phyloP scores from a whole-genome alignment of 176 grass and related monocot genomes.

The Thalia dealbata region DNA sequence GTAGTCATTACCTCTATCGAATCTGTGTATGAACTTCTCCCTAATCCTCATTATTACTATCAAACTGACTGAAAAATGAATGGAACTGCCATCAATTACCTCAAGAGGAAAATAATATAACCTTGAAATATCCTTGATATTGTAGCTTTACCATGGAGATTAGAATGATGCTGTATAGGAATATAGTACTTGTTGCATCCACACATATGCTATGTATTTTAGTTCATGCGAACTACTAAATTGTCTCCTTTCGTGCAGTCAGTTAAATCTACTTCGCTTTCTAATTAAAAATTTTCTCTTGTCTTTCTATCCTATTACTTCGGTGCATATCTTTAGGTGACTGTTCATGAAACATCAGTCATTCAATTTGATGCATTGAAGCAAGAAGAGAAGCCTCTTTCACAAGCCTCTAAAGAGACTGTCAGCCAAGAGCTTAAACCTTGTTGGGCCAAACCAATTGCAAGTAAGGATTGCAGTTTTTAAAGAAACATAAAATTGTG shows the following conservation, averaged over 20 bases:
- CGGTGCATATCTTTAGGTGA: slow-evolving; percentile 6
- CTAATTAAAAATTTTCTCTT: not conserved
- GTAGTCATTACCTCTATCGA: not conserved
- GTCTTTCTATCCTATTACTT: not conserved
- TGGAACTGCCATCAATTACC: not conserved
- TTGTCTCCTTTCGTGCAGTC: not conserved
- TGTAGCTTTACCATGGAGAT: not conserved
- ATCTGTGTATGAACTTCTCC: not conserved
- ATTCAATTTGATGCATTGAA: slow-evolving; percentile 12
- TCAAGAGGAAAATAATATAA: not conserved
- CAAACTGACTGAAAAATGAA: not conserved
- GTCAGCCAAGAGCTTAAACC: slow-evolving; percentile 39
- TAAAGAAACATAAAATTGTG: not conserved
- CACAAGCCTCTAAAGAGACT: slow-evolving; percentile 19
- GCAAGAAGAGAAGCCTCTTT: not conserved
- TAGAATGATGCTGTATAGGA: not conserved
- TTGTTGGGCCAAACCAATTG: slow-evolving; percentile 64
- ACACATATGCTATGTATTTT: not conserved
- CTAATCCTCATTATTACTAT: not conserved
- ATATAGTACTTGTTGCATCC: not conserved
- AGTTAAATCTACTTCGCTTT: not conserved
- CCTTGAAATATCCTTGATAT: not conserved
- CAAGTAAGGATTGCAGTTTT: slow-evolving; percentile 31
- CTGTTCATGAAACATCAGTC: not conserved
- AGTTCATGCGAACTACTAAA: not conserved